Percentiles rank a stretch among this genome's conserved stretches.
Conservation (phyloP, 352 stramenopile genomes). For the Pythium utonaiense region DNA sequence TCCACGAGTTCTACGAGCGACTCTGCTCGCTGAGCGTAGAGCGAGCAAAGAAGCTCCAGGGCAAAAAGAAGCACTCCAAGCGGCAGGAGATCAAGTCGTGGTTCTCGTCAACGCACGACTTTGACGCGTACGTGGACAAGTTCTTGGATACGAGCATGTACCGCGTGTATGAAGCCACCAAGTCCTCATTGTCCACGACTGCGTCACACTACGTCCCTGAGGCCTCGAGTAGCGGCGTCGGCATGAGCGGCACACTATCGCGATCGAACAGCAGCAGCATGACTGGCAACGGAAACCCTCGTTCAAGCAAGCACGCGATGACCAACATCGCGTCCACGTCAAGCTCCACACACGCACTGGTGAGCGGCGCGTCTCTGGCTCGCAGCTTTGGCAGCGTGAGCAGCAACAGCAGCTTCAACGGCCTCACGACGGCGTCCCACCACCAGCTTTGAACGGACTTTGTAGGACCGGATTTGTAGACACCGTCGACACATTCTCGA, state of each 20-base stretch:
- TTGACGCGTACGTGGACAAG: constrained; percentile 76
- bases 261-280: constrained; percentile 18
- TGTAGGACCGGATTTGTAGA: too few species aligned
- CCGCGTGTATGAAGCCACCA: constrained; percentile 28
- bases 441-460: constrained; percentile 20
- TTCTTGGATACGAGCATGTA: constrained; percentile 56
- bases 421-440: constrained; percentile 15
- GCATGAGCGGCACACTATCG: constrained; percentile 7
- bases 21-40: constrained; percentile 50
- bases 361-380: constrained; percentile 23
- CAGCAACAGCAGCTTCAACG: constrained; percentile 44
- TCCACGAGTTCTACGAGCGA: constrained; percentile 73
- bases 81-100: constrained; percentile 81
- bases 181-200: background rate
- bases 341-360: constrained; percentile 29
- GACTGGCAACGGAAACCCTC: background rate
- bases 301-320: constrained; percentile 19
- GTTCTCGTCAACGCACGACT: constrained; percentile 83
- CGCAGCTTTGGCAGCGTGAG: constrained; percentile 59
- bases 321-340: constrained; percentile 18
- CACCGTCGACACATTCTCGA: background rate
- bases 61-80: constrained; percentile 63
- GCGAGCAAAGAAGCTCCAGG: constrained; percentile 50
- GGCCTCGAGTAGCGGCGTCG: background rate
- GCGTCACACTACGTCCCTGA: background rate